Evolutionary conservation across 257 asterid species (phyloP), one percentile per base, ranked within the genome.

Genomic region (Lycium ferocissimum): DNA sequence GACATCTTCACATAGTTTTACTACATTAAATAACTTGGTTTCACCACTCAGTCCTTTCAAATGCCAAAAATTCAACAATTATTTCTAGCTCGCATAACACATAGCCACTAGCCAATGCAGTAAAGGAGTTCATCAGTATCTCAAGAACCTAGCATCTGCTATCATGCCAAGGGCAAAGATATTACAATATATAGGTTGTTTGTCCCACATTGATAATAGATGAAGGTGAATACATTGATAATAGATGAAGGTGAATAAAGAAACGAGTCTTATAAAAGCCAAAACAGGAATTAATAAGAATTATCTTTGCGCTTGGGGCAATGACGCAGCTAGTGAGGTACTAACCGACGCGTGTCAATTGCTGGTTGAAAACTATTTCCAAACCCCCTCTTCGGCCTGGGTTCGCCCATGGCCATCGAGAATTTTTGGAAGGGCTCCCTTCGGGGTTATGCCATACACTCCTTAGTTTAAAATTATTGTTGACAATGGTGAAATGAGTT

Each of bases 291-390:
- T 1, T 0, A 0, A 0, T 2, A 0, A 0, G 0, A 11, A 7
- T 2, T 1, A 81, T 84, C 89, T 86, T 88, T 86, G 90, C 87
- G 90, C 90, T 87, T 87, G 87, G 87, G 85, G 89, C 86, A 88
- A 80, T 85, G 86, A 88, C 88, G 86, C 89, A 88, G 88, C 87
- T 88, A 57, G 69, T 88, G 90, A 86, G 90, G 90, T 80, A 18
- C 72, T 85, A 88, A 88, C 90, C 84, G 88, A 85, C 87, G 88
- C 90, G 85, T 84, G 83, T 85, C 86, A 66, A 85, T 87, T 87
- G 90, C 90, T 87, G 86, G 86, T 87, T 87, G 89, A 85, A 85
- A 85, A 87, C 88, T 85, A 87, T 85, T 85, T 83, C 86, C 88
- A 83, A 83, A 83, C 78, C 83, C 85, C 90, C 88, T 83, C 85